Percentiles rank a stretch among this genome's conserved stretches.
Evolutionary conservation across 805 yeast species (phyloP).

Genomic region (Groenewaldozyma salmanticensis): DNA sequence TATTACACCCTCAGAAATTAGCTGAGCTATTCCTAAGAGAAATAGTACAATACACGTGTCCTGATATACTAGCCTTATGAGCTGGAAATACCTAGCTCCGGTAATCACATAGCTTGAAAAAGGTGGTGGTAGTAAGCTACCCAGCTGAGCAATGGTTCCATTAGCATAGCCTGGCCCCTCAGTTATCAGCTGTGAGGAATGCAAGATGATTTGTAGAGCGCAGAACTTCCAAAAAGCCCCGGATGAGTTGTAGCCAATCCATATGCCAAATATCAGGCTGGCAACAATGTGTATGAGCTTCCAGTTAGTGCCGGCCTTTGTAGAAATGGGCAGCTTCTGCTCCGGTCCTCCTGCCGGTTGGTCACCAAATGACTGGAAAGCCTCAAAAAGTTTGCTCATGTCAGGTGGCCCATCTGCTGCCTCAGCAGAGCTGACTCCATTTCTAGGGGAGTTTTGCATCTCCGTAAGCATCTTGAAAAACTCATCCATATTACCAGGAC

Average conservation of each 20-base stretch:
- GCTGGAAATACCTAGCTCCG: constrained; percentile 13
- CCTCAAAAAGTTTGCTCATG: constrained; percentile 3
- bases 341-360: not conserved
- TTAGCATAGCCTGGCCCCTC: constrained; percentile 8
- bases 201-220: constrained; percentile 17
- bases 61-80: constrained; percentile 11
- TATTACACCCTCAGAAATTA: too few species aligned
- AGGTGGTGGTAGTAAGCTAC: constrained; percentile 22
- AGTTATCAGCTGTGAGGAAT: constrained; percentile 16
- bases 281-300: constrained; percentile 15
- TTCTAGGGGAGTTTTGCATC: constrained; percentile 8
- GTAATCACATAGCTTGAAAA: constrained; percentile 18
- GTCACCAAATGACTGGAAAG: not conserved
- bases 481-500: constrained; percentile 13
- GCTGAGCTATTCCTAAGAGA: constrained; percentile 18
- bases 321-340: not conserved
- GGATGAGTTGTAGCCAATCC: not conserved
- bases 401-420: constrained; percentile 7
- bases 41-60: constrained; percentile 23
- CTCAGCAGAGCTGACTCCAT: constrained; percentile 2
- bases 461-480: constrained; percentile 15
- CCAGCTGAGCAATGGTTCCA: constrained; percentile 18
- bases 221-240: constrained; percentile 14
- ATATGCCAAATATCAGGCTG: constrained; percentile 12
- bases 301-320: constrained; percentile 12